Percentiles rank a stretch among this genome's conserved stretches.
These are phyloP conservation scores for Pichia scutulata DNA, from an alignment of 805 yeast genomes.

Conservation along the genomic window DNA sequence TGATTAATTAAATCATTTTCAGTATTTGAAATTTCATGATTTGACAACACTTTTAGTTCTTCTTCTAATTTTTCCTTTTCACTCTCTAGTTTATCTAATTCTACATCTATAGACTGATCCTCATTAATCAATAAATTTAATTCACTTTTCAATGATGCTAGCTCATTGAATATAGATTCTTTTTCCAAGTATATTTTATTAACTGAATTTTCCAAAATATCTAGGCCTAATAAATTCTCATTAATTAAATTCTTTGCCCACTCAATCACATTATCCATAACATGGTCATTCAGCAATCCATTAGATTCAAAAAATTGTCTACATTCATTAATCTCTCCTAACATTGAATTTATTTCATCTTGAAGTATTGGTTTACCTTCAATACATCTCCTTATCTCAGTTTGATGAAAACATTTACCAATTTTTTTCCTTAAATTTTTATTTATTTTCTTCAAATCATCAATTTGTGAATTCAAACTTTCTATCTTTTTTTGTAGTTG, in stretches of 20 bases:
- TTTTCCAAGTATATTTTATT: neutral
- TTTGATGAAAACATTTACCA: constrained; percentile 11
- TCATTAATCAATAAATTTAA: neutral
- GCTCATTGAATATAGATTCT: neutral
- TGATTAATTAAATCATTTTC: constrained; percentile 11
- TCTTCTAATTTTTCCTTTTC: constrained; percentile 4
- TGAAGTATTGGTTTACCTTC: constrained; percentile 19
- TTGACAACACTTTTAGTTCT: constrained; percentile 19
- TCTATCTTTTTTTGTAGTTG: constrained; percentile 12
- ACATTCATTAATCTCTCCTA: neutral
- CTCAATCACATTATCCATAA: neutral
- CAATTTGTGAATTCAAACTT: constrained; percentile 13
- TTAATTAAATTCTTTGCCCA: constrained; percentile 1
- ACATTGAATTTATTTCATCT: constrained; percentile 25
- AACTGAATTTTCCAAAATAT: constrained; percentile 1
- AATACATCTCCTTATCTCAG: constrained; percentile 13
- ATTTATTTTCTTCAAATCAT: constrained; percentile 14
- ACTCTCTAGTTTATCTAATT: constrained; percentile 15
- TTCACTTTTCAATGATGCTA: neutral
- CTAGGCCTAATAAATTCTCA: constrained; percentile 2
- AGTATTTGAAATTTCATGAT: constrained; percentile 1
- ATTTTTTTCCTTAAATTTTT: constrained; percentile 9
- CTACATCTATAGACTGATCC: constrained; percentile 1
- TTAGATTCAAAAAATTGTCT: constrained; percentile 1
- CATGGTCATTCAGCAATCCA: neutral